Percentiles rank a stretch among this genome's conserved stretches.
These are phyloP conservation scores for Fusarium incarnatum DNA, from an alignment of 2,329 filamentous ascomycete genomes.

Conservation along the genomic window DNA sequence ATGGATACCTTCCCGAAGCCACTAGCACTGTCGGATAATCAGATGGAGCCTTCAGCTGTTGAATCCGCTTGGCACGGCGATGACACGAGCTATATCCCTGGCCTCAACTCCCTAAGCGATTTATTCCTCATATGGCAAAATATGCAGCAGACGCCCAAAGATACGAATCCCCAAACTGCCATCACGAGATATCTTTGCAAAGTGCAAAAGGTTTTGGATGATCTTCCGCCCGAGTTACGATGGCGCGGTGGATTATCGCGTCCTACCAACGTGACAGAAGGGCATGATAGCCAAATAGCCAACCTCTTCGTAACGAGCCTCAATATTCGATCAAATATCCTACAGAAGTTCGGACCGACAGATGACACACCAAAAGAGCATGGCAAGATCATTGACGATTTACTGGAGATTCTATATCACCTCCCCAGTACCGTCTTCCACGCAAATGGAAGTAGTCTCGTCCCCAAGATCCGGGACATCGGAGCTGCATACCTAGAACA, in stretches of 20 bases:
- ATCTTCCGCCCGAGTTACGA: conserved; percentile 50
- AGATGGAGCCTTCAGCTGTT: conserved; percentile 44
- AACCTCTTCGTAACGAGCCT: conserved; percentile 54
- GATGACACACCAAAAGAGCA: conserved; percentile 39
- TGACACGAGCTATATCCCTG: conserved; percentile 49
- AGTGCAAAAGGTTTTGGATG: conserved; percentile 49
- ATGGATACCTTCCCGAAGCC: conserved; percentile 42
- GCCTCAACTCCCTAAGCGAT: conserved; percentile 50
- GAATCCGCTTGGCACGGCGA: conserved; percentile 50
- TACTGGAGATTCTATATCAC: conserved; percentile 52
- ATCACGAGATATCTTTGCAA: conserved; percentile 30
- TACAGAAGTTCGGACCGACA: conserved; percentile 48
- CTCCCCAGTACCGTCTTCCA: conserved; percentile 50
- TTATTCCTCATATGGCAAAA: conserved; percentile 52
- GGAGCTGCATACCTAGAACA: conserved; percentile 52
- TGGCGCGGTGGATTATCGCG: conserved; percentile 53
- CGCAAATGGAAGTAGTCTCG: conserved; percentile 49
- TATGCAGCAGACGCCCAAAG: conserved; percentile 33
- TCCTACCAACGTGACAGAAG: conserved; percentile 45
- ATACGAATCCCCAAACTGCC: conserved; percentile 13
- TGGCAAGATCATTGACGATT: conserved; percentile 50
- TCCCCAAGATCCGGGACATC: conserved; percentile 55
- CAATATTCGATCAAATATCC: conserved; percentile 52
- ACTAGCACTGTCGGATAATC: conserved; percentile 45
- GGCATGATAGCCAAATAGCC: conserved; percentile 53